Evolutionary conservation across 805 yeast genomes (phyloP), one percentile per base, ranked within the genome.

Genomic region (Pachysolen tannophilus): DNA sequence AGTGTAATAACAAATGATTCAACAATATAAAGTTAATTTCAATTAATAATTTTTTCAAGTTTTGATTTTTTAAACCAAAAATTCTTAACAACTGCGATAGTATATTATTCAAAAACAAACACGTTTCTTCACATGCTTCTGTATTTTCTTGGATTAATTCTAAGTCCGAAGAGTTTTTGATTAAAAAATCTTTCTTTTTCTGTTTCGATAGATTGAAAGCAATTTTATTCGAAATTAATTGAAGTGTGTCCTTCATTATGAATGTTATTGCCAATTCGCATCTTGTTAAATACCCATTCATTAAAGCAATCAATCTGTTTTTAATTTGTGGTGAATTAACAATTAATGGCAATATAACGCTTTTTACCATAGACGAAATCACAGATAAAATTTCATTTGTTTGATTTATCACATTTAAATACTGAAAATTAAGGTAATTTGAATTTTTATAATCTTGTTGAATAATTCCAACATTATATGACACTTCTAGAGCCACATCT

Each of bases 311-410:
- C 60, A 82, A 74, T 42, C 76, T 64, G 38, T 68, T 71, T 46
- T 79, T 74, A 11, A 72, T 61, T 7, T 63, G 61, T 3, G 82
- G 78, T 1, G 74, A 58, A 45, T 75, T 75, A 26, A 66, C 69
- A 2, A 87, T 70, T 55, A 88, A 66, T 0, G 96, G 94, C 26
- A 85, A 60, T 13, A 87, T 71, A 32, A 84, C 78, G 14, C 81
- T 76, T 48, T 82, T 80, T 34, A 82, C 76, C 38, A 85, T 76
- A 3, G 82, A 72, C 0, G 95, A 78, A 1, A 85, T 56, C 34
- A 86, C 58, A 43, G 69, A 74, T 20, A 84, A 55, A 3, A 81
- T 73, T 34, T 78, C 82, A 24, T 79, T 68, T 5, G 78, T 65
- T 8, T 62, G 50, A 20, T 72, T 61, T 39, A 82, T 66, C 15